A percentile compares a stretch with the other conserved stretches of the same genome.
phyloP scores from a whole-genome alignment of 1,284 basidiomycete genomes.

The Pterula multifida region DNA sequence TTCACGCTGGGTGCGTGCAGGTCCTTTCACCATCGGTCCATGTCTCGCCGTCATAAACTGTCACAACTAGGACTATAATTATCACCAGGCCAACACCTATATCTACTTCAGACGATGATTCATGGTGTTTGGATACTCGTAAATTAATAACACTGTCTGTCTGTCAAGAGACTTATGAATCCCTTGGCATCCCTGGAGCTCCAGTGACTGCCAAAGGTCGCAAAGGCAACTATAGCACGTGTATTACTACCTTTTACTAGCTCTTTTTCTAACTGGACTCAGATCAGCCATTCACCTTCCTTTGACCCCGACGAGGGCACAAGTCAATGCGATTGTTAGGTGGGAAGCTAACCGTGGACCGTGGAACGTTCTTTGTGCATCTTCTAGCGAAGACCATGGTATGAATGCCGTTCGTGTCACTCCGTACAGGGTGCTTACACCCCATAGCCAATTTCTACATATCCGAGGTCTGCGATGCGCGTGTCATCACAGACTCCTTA shows the following conservation, averaged over 20 bases:
- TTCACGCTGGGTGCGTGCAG: not conserved
- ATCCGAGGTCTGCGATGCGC: not conserved
- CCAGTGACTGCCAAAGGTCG: not conserved
- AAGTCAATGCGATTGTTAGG: not conserved
- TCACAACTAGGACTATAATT: not conserved
- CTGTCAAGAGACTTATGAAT: not conserved
- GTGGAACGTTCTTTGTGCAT: not conserved
- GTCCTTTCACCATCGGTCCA: not conserved
- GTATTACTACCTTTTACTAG: too few species aligned
- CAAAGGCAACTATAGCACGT: not conserved
- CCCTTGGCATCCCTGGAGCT: not conserved
- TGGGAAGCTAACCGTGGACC: not conserved
- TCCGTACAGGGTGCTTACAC: not conserved
- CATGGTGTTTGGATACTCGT: not conserved
- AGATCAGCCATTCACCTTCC: not conserved
- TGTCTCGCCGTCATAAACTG: not conserved
- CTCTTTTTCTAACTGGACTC: not conserved
- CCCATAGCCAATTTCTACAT: not conserved
- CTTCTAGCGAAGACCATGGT: not conserved
- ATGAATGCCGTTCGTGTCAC: not conserved
- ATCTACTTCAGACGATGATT: not conserved
- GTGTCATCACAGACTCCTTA: not conserved
- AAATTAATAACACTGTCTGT: not conserved
- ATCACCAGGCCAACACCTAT: not conserved
- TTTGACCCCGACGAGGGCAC: not conserved